Percentiles rank a stretch among this genome's conserved stretches.
Conservation (phyloP, 2,329 filamentous ascomycete genomes). For the Boeremia lycopersici region DNA sequence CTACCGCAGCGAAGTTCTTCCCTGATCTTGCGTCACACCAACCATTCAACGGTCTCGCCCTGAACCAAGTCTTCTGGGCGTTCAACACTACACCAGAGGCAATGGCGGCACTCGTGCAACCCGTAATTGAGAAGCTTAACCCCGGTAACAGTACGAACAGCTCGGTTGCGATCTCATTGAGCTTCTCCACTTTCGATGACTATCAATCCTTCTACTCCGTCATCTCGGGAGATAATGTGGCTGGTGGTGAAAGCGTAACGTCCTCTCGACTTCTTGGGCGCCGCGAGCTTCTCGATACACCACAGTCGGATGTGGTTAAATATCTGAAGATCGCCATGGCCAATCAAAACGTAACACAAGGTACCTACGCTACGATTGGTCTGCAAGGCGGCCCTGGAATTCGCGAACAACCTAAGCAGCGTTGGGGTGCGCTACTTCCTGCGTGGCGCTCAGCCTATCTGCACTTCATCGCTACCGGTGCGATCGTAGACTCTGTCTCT, state of each 20-base stretch:
- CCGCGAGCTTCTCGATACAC: constrained; percentile 21
- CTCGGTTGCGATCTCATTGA: constrained; percentile 10
- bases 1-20: constrained; percentile 2
- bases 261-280: constrained; percentile 40
- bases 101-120: constrained; percentile 22
- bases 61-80: constrained; percentile 27
- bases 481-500: constrained; percentile 1
- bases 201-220: constrained; percentile 23
- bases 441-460: constrained; percentile 46
- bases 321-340: constrained; percentile 21
- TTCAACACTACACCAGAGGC: constrained; percentile 27
- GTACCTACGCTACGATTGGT: constrained; percentile 34
- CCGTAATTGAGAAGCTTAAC: constrained; percentile 15
- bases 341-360: constrained; percentile 23
- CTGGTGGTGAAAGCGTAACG: constrained; percentile 32
- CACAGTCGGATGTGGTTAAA: constrained; percentile 4
- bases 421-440: constrained; percentile 37
- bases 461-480: constrained; percentile 38
- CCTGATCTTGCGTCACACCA: neutral
- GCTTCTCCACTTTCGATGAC: constrained; percentile 7
- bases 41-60: constrained; percentile 14
- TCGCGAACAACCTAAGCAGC: constrained; percentile 17
- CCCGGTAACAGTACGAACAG: constrained; percentile 7
- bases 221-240: constrained; percentile 24
- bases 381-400: constrained; percentile 40